A percentile compares a stretch with the other conserved stretches of the same genome.
These are phyloP conservation scores for Citrullus colocynthis DNA, from an alignment of 306 rosid genomes.

Conservation along the genomic window DNA sequence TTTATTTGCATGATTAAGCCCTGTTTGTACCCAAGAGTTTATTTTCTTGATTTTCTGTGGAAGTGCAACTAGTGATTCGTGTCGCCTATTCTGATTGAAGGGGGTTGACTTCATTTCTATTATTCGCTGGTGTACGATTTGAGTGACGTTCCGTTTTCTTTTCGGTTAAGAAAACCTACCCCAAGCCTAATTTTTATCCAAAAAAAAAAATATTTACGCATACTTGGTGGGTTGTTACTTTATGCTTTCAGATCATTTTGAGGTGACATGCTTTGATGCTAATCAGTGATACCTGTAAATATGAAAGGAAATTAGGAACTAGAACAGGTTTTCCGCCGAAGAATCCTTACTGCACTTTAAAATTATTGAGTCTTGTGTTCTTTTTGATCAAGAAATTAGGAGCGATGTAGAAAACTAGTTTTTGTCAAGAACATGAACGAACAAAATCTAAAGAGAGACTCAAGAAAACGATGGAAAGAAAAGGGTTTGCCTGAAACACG, in stretches of 20 bases:
- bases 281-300: not conserved
- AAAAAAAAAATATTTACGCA: not conserved
- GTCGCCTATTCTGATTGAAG: not conserved
- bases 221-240: not conserved
- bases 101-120: not conserved
- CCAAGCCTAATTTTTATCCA: not conserved
- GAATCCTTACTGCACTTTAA: not conserved
- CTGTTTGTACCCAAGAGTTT: not conserved
- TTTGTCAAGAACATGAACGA: not conserved
- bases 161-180: not conserved
- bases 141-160: not conserved
- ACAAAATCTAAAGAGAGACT: not conserved
- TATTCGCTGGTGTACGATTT: not conserved
- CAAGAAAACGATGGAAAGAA: not conserved
- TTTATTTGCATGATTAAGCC: not conserved
- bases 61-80: not conserved
- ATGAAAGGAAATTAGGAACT: not conserved
- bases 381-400: not conserved
- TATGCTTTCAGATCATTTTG: not conserved
- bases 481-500: not conserved
- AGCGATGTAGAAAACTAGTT: not conserved
- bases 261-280: not conserved
- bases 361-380: not conserved
- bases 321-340: not conserved
- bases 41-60: not conserved